These are phyloP conservation scores for Aristolochia californica DNA, from an alignment of 164 flowering plant species.

Conservation along the genomic window DNA sequence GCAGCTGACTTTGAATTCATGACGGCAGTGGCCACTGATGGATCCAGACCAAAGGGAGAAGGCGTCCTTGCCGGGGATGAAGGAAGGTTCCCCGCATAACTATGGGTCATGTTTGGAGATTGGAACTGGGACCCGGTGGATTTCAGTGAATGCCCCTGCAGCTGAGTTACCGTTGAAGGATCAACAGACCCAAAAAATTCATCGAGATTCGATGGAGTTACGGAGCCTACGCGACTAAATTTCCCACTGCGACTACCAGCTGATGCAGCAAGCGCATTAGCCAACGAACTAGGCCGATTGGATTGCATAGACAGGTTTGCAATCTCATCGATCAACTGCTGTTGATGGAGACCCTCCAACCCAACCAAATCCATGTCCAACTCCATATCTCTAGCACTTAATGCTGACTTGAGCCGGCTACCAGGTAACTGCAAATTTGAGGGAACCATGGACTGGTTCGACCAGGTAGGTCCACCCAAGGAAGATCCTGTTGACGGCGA, in stretches of 20 bases:
- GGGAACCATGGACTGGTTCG: conserved; percentile 40
- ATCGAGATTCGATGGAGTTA: conserved; percentile 59
- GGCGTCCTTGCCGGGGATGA: conserved; percentile 51
- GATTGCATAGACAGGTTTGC: conserved; percentile 38
- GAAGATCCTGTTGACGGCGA: conserved; percentile 28
- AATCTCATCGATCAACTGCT: conserved; percentile 58
- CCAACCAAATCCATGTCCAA: conserved; percentile 57
- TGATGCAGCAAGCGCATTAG: conserved; percentile 14
- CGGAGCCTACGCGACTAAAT: conserved; percentile 25
- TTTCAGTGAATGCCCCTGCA: conserved; percentile 33
- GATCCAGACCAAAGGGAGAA: conserved; percentile 34
- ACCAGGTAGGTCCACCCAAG: conserved; percentile 24
- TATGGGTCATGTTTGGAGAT: conserved; percentile 29
- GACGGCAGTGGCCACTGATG: conserved; percentile 34
- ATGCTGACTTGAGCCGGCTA: conserved; percentile 56
- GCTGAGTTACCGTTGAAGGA: conserved; percentile 36
- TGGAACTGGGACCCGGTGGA: conserved; percentile 27
- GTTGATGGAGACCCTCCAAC: conserved; percentile 36
- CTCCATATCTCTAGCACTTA: conserved; percentile 67
- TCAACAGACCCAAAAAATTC: conserved; percentile 51
- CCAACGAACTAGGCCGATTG: conserved; percentile 20
- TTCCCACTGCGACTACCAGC: conserved; percentile 18
- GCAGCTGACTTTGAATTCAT: conserved; percentile 38
- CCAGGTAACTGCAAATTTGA: conserved; percentile 76
- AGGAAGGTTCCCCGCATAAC: conserved; percentile 8